phyloP scores from a whole-genome alignment of 495 filamentous ascomycete species.

The Penicillium subrubescens region DNA sequence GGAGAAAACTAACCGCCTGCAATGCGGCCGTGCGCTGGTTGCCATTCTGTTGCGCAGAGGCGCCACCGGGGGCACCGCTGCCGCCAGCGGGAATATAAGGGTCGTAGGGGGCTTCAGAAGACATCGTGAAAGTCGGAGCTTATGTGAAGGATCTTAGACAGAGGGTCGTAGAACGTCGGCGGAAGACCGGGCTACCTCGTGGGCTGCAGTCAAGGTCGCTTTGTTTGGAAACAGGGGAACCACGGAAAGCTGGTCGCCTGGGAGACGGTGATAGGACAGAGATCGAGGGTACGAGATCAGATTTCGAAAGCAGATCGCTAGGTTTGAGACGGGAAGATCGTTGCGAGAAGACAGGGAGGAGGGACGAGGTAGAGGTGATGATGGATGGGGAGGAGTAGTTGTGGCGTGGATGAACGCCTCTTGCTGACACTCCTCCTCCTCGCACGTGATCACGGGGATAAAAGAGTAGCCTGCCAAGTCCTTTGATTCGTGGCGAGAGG shows the following conservation, averaged over 20 bases:
- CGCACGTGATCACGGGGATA: constrained; percentile 24
- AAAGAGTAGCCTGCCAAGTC: constrained; percentile 3
- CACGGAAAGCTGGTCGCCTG: constrained; percentile 8
- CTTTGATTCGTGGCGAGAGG: neutral
- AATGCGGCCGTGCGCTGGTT: constrained; percentile 70
- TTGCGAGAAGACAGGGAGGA: constrained; percentile 16
- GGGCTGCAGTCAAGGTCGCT: constrained; percentile 25
- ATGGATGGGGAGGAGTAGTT: neutral
- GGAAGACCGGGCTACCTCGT: constrained; percentile 15
- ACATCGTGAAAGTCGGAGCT: constrained; percentile 48
- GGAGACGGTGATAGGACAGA: constrained; percentile 2
- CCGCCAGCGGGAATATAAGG: constrained; percentile 82
- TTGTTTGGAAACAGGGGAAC: constrained; percentile 23
- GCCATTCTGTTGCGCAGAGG: constrained; percentile 58
- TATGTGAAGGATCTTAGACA: constrained; percentile 19
- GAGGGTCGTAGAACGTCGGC: constrained; percentile 9
- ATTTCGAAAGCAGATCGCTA: constrained; percentile 7
- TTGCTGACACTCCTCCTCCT: constrained; percentile 8
- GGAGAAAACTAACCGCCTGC: constrained; percentile 68
- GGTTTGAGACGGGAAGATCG: constrained; percentile 12
- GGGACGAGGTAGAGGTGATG: constrained; percentile 18
- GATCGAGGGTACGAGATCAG: neutral
- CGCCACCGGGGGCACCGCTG: constrained; percentile 49
- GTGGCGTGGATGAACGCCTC: constrained; percentile 15
- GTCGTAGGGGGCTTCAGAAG: constrained; percentile 78